Evolutionary conservation across 495 filamentous ascomycete genomes (phyloP), one percentile per base, ranked within the genome.

Genomic region (Penicillium lividum): DNA sequence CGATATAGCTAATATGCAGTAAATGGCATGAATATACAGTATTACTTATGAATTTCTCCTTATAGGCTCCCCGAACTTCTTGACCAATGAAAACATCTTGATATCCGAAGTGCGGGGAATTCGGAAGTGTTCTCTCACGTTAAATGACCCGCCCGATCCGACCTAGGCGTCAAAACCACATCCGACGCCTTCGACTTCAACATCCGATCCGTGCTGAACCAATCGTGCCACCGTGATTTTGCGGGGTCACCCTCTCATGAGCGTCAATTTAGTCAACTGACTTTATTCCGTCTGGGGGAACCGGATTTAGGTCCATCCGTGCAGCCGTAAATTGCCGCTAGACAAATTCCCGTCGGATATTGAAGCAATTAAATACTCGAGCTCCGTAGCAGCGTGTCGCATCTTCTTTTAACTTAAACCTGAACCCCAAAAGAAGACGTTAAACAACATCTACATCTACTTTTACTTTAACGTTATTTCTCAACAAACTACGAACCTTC

Each of bases 201-300:
- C 54, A 57, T 66, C 63, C 63, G 63, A 66, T 13, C 30, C 50
- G 18, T 31, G 40, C 47, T 36, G 38, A 42, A 29, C 57, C 53
- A 68, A 62, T 67, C 65, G 62, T 55, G 54, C 56, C 54, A 62
- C 51, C 56, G 33, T 43, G 13, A 18, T 36, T 54, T 51, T 68
- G 63, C 60, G 66, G 61, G 64, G 66, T 68, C 49, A 15, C 42
- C 40, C 62, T 65, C 64, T 49, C 64, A 69, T 67, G 58, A 62
- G 61, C 61, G 46, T 59, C 61, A 34, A 60, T 45, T 47, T 67
- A 59, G 66, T 66, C 60, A 62, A 60, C n/a, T 62, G 58, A 63
- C 64, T 58, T 60, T 55, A 11, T 53, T 38, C 30, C 11, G 33
- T 48, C 49, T 47, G 52, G 53, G 53, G 55, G 9, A 16, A 42